Conservation (phyloP, 495 filamentous ascomycete genomes). For the Antarctomyces pellizariae region DNA sequence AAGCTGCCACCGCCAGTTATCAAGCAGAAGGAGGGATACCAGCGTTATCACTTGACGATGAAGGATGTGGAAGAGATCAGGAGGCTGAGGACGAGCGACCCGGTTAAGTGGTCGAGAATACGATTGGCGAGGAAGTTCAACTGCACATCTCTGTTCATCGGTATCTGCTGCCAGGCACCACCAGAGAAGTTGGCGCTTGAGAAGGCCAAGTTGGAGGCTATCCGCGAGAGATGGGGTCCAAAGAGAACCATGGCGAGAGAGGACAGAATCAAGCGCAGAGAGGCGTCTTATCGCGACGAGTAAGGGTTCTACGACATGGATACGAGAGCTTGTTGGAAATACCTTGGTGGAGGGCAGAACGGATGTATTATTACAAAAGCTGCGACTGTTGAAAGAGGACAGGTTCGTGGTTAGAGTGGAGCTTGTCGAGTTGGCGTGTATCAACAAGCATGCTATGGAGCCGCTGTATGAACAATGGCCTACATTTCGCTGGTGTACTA, state of each 20-base stretch:
- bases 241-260: conserved; percentile 46
- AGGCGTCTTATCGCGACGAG: conserved; percentile 27
- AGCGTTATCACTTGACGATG: conserved; percentile 53
- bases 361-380: no score
- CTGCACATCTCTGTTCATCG: conserved; percentile 57
- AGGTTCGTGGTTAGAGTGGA: no score
- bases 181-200: conserved; percentile 16
- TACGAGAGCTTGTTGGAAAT: no score
- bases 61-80: conserved; percentile 65
- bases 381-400: no score
- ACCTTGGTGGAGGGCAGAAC: no score
- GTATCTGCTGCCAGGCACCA: conserved; percentile 22
- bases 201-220: conserved; percentile 24
- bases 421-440: no score
- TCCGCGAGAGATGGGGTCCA: conserved; percentile 51
- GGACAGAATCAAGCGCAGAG: conserved; percentile 44
- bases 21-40: conserved; percentile 19
- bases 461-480: no score
- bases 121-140: conserved; percentile 49
- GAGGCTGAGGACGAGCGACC: conserved; percentile 38
- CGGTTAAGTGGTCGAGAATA: conserved; percentile 44
- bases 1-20: conserved; percentile 32
- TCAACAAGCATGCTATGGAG: no score
- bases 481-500: no score
- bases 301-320: conserved; percentile 5